A percentile compares a stretch with the other conserved stretches of the same genome.
phyloP scores from a whole-genome alignment of 768 basidiomycete genomes.

The Amanita jacksonii region DNA sequence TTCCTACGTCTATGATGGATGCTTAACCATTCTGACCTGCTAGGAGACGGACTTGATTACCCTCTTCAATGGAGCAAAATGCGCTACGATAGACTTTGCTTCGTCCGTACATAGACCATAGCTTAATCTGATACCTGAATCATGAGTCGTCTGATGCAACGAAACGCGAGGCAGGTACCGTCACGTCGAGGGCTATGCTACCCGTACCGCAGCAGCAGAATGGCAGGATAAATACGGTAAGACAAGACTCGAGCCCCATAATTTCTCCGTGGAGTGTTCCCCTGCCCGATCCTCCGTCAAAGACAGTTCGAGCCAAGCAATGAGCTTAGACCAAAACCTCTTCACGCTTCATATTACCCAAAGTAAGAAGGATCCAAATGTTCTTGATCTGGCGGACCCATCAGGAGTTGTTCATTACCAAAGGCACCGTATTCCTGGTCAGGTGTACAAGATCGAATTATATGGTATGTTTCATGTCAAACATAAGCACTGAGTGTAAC shows the following conservation, averaged over 20 bases:
- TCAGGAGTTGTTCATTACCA: constrained; percentile 59
- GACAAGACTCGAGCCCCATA: background rate
- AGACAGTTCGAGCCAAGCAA: too few relatives aligned
- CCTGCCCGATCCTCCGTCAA: too few relatives aligned
- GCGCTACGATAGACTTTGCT: background rate
- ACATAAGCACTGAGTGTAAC: background rate
- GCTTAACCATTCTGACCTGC: background rate
- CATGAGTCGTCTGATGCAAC: background rate
- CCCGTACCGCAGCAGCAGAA: background rate
- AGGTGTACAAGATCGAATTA: constrained; percentile 54
- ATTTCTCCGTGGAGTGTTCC: too few relatives aligned
- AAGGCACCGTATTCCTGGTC: constrained; percentile 49
- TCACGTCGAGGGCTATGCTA: background rate
- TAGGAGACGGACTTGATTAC: constrained; percentile 5
- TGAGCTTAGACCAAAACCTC: constrained; percentile 82
- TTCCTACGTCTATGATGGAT: constrained; percentile 4
- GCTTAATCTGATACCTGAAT: constrained; percentile 6
- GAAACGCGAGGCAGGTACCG: background rate
- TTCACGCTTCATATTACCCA: constrained; percentile 68
- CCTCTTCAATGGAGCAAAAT: background rate
- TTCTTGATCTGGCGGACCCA: constrained; percentile 64
- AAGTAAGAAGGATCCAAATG: constrained; percentile 46
- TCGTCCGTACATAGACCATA: constrained; percentile 3
- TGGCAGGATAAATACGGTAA: constrained; percentile 2
- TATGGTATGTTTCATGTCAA: constrained; percentile 38